Conservation (phyloP, 2,329 filamentous ascomycete species). For the Alternaria sp. region DNA sequence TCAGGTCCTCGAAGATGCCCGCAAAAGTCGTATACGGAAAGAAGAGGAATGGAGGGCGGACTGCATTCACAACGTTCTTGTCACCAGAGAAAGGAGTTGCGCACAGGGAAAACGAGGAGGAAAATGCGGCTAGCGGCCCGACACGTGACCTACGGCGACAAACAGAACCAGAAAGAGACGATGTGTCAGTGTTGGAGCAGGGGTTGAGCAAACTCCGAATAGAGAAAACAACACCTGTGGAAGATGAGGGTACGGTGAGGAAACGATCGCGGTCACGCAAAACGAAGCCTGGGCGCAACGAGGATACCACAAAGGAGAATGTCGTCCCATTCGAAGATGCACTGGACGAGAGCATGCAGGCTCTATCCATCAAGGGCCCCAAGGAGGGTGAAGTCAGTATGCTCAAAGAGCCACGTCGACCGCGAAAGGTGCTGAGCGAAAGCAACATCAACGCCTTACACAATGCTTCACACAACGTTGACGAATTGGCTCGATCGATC, state of each 20-base stretch:
- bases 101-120: neutral
- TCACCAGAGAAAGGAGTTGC: constrained; percentile 34
- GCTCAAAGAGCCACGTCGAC: constrained; percentile 10
- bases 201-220: constrained; percentile 10
- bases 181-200: constrained; percentile 8
- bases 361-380: constrained; percentile 1
- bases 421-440: constrained; percentile 12
- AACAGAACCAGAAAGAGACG: neutral
- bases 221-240: neutral
- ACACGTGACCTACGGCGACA: constrained; percentile 7
- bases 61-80: constrained; percentile 34
- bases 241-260: constrained; percentile 5
- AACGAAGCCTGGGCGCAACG: neutral
- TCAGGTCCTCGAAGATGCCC: constrained; percentile 22
- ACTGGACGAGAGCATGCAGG: constrained; percentile 8
- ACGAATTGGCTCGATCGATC: neutral
- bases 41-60: constrained; percentile 33
- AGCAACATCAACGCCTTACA: constrained; percentile 17
- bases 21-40: constrained; percentile 34
- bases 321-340: neutral
- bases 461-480: constrained; percentile 9
- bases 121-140: constrained; percentile 2
- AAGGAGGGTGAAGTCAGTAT: neutral
- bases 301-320: constrained; percentile 10
- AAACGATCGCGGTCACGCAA: constrained; percentile 15